A percentile compares a stretch with the other conserved stretches of the same genome.
Evolutionary conservation across 495 filamentous ascomycete genomes (phyloP).

Genomic region (Geoglossum glabrum): DNA sequence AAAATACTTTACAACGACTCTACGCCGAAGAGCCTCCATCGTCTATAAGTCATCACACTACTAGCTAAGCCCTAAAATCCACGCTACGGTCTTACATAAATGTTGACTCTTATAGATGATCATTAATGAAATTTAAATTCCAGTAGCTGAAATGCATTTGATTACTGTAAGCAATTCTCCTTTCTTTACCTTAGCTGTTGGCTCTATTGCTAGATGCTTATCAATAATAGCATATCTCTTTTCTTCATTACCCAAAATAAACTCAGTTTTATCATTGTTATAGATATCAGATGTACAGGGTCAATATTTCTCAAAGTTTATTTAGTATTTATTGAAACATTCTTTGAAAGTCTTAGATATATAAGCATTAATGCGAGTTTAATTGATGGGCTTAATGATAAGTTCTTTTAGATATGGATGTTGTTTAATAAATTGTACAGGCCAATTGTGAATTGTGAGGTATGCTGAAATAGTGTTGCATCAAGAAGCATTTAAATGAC

Average conservation of each 20-base stretch:
- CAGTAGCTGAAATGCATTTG: not conserved
- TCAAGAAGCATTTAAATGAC: too few relatives aligned
- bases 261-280: not conserved
- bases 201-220: not conserved
- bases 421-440: not conserved
- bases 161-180: not conserved
- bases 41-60: too few relatives aligned
- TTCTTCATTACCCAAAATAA: not conserved
- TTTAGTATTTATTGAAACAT: not conserved
- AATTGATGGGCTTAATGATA: not conserved
- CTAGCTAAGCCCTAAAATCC: too few relatives aligned
- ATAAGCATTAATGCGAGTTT: not conserved
- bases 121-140: not conserved
- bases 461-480: too few relatives aligned
- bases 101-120: not conserved
- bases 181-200: not conserved
- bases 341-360: not conserved
- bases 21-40: too few relatives aligned
- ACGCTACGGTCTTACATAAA: too few relatives aligned
- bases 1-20: too few relatives aligned
- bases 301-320: too few relatives aligned
- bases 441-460: too few relatives aligned
- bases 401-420: not conserved
- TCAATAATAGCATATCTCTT: not conserved
- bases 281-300: too few relatives aligned